These are phyloP conservation scores for Triangularia verruculosa DNA, from an alignment of 2,329 filamentous ascomycete genomes.

Conservation along the genomic window DNA sequence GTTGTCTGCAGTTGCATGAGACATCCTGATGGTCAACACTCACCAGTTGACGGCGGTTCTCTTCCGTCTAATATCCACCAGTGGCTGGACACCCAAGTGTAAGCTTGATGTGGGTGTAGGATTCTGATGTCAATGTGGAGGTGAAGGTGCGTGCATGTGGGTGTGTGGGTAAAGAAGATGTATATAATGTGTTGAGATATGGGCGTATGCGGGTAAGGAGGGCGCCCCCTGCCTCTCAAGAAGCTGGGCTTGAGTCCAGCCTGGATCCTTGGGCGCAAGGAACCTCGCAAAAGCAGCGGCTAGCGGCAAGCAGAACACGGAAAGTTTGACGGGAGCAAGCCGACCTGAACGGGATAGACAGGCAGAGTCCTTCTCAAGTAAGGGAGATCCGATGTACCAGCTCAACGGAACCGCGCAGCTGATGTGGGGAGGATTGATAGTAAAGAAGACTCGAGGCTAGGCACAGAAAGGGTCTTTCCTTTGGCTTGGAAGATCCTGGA, in stretches of 20 bases:
- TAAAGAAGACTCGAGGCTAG: background rate
- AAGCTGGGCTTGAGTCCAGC: constrained; percentile 17
- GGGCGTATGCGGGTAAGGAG: constrained; percentile 15
- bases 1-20: constrained; percentile 35
- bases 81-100: constrained; percentile 14
- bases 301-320: constrained; percentile 6
- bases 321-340: background rate
- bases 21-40: constrained; percentile 31
- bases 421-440: constrained; percentile 1
- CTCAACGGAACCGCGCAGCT: background rate
- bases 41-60: constrained; percentile 27
- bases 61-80: constrained; percentile 21
- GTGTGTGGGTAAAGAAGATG: constrained; percentile 1
- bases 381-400: background rate
- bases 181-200: background rate
- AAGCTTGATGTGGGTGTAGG: background rate
- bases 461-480: background rate
- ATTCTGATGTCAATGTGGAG: background rate
- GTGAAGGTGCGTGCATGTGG: constrained; percentile 5
- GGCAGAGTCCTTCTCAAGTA: background rate
- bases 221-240: constrained; percentile 27
- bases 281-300: constrained; percentile 15
- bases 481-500: background rate
- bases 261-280: constrained; percentile 30
- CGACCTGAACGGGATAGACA: background rate